These are phyloP conservation scores for Emmonsiellopsis sp. DNA, from an alignment of 2,329 filamentous ascomycete species.

Conservation along the genomic window DNA sequence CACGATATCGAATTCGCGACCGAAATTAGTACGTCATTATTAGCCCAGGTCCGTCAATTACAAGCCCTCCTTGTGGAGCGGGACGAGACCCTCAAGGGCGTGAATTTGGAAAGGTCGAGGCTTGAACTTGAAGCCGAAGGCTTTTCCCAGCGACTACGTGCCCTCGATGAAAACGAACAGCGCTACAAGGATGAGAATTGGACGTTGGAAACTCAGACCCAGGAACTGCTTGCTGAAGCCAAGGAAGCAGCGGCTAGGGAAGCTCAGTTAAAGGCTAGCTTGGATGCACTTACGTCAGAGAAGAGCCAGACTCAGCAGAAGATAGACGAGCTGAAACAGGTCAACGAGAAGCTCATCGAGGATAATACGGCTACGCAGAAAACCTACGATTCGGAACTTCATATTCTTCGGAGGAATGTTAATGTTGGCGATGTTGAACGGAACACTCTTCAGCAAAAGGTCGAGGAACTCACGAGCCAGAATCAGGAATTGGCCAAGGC, in stretches of 20 bases:
- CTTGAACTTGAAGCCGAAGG: conserved; percentile 75
- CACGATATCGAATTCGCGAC: conserved; percentile 98
- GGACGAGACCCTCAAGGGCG: conserved; percentile 71
- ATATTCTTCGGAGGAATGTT: conserved; percentile 70
- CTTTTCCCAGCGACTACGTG: conserved; percentile 68
- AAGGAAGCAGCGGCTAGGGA: conserved; percentile 74
- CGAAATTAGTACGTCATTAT: conserved; percentile 88
- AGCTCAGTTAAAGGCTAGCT: conserved; percentile 64
- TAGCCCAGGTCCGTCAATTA: conserved; percentile 86
- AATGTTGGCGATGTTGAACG: conserved; percentile 70
- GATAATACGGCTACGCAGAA: conserved; percentile 70
- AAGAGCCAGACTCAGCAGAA: conserved; percentile 74
- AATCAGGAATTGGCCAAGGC: conserved; percentile 86
- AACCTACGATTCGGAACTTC: conserved; percentile 80
- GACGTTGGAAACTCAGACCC: conserved; percentile 86
- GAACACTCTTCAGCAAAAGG: conserved; percentile 66
- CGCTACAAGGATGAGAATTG: conserved; percentile 98
- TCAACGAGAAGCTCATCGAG: conserved; percentile 67
- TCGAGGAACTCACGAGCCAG: conserved; percentile 78
- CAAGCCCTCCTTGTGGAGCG: conserved; percentile 77
- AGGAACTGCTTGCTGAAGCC: conserved; percentile 65
- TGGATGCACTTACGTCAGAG: conserved; percentile 62
- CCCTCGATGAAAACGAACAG: conserved; percentile 85
- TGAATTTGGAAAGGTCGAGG: conserved; percentile 64
- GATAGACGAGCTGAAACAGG: conserved; percentile 77